Evolutionary conservation across 495 filamentous ascomycete species (phyloP), one percentile per base, ranked within the genome.

Genomic region (Massariosphaeria phaeospora): DNA sequence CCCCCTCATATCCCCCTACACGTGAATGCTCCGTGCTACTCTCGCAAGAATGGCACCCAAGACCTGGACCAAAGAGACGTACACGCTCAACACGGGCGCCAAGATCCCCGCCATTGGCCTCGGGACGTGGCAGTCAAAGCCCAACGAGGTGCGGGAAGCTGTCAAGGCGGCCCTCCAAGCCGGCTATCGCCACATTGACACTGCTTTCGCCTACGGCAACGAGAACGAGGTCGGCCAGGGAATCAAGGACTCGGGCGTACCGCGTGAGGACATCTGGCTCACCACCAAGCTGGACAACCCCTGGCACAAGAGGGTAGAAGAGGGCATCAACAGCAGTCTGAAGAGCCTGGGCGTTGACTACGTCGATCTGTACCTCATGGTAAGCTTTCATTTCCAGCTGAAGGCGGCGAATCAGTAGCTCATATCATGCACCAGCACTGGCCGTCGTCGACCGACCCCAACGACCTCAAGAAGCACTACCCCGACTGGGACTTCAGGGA

Each of bases 271-370:
- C 68, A 85, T 95, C 69, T 95, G 83, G 79, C 72, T 94, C 67
- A 91, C 89, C 36, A 93, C 88, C 58, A 95, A 94, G 77, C 79
- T 93, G 45, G 81, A 88, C 72, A 91, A 91, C 76, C 72, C 82
- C 44, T 88, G 81, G 79, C 89, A 95, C 73, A 77, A 85, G 62
- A 70, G 75, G 35, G 82, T 85, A 7, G 68, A 82, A 35, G 80
- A 87, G 67, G 88, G 82, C 34, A 80, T 94, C 58, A 76, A 80
- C 27, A 73, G 70, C 25, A 87, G 83, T 3, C 76, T 94, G 48
- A 80, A 83, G 71, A 77, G 75, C 61, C 76, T 95, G 18, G 83
- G 79, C 9, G 71, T 79, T 17, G 81, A 84, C 64, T 95, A 94
- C 59, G 80, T 95, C 48, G 88, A 95, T 63, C 75, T 94, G 23